Base-by-base conservation (phyloP, 768 basidiomycete genomes). In the Mycena leptocephala region DNA sequence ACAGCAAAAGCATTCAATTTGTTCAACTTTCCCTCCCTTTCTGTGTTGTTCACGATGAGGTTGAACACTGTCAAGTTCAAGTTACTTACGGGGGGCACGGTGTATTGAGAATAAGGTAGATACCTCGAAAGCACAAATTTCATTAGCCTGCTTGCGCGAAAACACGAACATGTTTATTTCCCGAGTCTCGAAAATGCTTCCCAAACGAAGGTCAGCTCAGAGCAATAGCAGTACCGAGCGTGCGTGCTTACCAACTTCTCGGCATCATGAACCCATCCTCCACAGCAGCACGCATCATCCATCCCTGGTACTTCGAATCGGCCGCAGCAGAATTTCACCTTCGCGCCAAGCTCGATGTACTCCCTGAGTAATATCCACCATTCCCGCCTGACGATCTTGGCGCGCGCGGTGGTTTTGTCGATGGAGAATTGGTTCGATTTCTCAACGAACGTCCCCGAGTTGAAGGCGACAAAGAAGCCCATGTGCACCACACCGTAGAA, bases 201-300 rank as follows among this genome's bases (percentile, higher is more conserved):
- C 48, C 24, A 13, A 22, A 24, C n/a, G n/a, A 24, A 8, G 3
- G 24, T 24, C n/a, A 51, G n/a, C n/a, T n/a, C n/a, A n/a, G n/a
- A n/a, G n/a, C n/a, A n/a, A 51, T 24, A 10, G 1, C 8, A n/a
- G 22, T 9, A 24, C 9, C n/a, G 5, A 24, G 24, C 1, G 24
- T 22, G 48, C n/a, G 24, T 24, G 5, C 62, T 43, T 32, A 59
- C 64, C 37, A 16, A 11, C 8, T 48, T 73, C 53, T 73, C 63
- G 5, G 26, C 72, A 26, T 74, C 65, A 16, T 74, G 72, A 22
- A 58, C 48, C 65, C 64, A 74, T 24, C 56, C 72, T 5, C 72
- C 65, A n/a, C 64, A 73, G 28, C 72, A 67, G 18, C 72, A 67
- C 1, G 51, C 9, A 22, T 51, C 65, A 10, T 66, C 53, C 24